phyloP scores from a whole-genome alignment of 192 early-diverging fungal species.

The Podila epigama region DNA sequence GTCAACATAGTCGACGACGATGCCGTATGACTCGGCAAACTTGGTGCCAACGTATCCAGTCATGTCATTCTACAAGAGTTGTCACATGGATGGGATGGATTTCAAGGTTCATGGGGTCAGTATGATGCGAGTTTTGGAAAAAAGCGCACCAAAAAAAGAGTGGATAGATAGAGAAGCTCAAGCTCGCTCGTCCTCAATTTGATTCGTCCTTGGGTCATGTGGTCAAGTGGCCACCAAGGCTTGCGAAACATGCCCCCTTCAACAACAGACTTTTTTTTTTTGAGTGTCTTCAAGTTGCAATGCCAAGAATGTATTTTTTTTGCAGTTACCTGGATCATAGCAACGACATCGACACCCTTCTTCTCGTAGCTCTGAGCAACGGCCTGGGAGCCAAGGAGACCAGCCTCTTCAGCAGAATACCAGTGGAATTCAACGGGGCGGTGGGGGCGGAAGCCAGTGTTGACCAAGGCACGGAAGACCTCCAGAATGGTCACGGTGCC shows the following conservation, averaged over 20 bases:
- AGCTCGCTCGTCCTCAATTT: background rate
- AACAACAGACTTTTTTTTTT: background rate
- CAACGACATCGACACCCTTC: slow-evolving; percentile 66
- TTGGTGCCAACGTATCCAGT: slow-evolving; percentile 80
- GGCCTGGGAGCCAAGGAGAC: slow-evolving; percentile 88
- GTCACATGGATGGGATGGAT: background rate
- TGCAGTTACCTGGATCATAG: slow-evolving; percentile 75
- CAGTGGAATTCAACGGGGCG: slow-evolving; percentile 96
- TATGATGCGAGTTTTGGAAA: too few relatives aligned
- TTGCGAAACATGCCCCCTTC: background rate
- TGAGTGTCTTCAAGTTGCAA: background rate
- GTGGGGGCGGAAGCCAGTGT: slow-evolving; percentile 70
- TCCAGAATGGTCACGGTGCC: slow-evolving; percentile 93
- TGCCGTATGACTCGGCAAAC: slow-evolving; percentile 71
- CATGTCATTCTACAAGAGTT: slow-evolving; percentile 79
- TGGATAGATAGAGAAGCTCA: too few relatives aligned
- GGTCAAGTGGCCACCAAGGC: background rate
- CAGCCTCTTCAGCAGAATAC: slow-evolving; percentile 92
- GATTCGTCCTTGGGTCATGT: background rate
- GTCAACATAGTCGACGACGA: slow-evolving; percentile 87
- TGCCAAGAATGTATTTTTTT: background rate
- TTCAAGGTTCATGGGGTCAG: background rate
- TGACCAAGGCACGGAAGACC: slow-evolving; percentile 77
- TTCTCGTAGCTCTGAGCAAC: slow-evolving; percentile 75
- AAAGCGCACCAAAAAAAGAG: too few relatives aligned